phyloP scores from a whole-genome alignment of 768 basidiomycete species.

The Suillus cothurnatus region DNA sequence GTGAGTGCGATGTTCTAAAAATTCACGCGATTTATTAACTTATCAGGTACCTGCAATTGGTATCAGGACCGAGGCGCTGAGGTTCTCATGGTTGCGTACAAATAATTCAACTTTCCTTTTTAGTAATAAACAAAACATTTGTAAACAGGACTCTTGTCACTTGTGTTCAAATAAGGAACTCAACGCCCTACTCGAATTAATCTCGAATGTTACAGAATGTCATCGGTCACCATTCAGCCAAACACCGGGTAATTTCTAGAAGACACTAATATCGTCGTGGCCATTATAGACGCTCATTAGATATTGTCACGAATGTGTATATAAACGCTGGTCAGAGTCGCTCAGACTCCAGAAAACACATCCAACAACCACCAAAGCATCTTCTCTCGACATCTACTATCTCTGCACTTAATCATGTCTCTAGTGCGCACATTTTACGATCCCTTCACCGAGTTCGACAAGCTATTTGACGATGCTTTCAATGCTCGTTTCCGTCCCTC shows the following conservation, averaged over 20 bases:
- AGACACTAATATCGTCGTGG: background rate
- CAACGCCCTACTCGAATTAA: background rate
- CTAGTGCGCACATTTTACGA: constrained; percentile 34
- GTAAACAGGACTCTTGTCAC: background rate
- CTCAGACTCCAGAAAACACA: background rate
- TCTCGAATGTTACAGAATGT: background rate
- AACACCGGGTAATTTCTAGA: background rate
- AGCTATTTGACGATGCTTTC: constrained; percentile 43
- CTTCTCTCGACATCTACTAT: background rate
- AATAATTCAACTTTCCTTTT: background rate
- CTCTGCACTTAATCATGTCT: constrained; percentile 21
- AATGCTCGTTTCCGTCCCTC: constrained; percentile 25
- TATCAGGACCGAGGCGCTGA: too few species aligned
- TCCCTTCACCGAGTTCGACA: constrained; percentile 42
- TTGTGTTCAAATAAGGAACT: constrained; percentile 1
- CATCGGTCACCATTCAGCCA: background rate
- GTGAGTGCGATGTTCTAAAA: too few species aligned
- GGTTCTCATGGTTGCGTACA: too few species aligned
- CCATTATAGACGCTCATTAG: background rate
- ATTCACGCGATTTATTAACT: too few species aligned
- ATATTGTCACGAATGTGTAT: background rate
- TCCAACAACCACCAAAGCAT: background rate
- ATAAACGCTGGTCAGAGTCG: background rate
- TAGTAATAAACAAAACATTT: background rate
- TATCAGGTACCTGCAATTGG: too few species aligned